Evolutionary conservation across 2,329 filamentous ascomycete genomes (phyloP), one percentile per base, ranked within the genome.

Genomic region (Fusarium illudens): DNA sequence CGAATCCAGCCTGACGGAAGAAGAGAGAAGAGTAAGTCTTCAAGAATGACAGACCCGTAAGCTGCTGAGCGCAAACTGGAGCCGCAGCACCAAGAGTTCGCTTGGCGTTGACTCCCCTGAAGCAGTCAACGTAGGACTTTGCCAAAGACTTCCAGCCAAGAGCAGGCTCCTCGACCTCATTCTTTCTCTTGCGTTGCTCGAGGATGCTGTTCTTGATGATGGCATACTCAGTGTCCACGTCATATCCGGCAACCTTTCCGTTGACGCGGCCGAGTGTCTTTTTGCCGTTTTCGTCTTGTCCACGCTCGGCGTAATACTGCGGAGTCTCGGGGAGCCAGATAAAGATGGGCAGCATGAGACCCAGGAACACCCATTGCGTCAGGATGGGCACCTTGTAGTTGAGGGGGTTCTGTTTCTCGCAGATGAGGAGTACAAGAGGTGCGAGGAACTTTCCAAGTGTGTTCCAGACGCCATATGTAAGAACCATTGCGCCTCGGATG

Each of bases 131-230:
- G 15, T 64, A 66, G 2, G 63, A 64, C 15, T 19, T 27, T 8
- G 32, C 25, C 12, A 62, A 9, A 1, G 36, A 22, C 34, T 51
- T 60, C 30, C 46, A 53, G n/a, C 39, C 52, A 10, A 64, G 25
- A 11, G 20, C 27, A 1, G 30, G 22, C 37, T 51, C 52, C n/a
- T 29, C 53, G 9, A 55, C 19, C 20, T 60, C 42, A 15, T 62
- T 46, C 8, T 50, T 30, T 48, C 50, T 46, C 17, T 52, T 44
- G 9, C 50, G 48, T 29, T 65, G 49, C 8, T 65, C 54, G 3
- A 65, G 54, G 19, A 65, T 65, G 4, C 50, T 66, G 12, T 66
- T 60, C 19, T 60, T 64, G 22, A 66, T 44, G 34, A 66, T 66
- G 2, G 37, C 44, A 33, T 66, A 64, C 29, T 64, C 60, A 0